A percentile compares a stretch with the other conserved stretches of the same genome.
These are phyloP conservation scores for Oxytropis ochrocephala DNA, from an alignment of 306 rosid genomes.

Conservation along the genomic window DNA sequence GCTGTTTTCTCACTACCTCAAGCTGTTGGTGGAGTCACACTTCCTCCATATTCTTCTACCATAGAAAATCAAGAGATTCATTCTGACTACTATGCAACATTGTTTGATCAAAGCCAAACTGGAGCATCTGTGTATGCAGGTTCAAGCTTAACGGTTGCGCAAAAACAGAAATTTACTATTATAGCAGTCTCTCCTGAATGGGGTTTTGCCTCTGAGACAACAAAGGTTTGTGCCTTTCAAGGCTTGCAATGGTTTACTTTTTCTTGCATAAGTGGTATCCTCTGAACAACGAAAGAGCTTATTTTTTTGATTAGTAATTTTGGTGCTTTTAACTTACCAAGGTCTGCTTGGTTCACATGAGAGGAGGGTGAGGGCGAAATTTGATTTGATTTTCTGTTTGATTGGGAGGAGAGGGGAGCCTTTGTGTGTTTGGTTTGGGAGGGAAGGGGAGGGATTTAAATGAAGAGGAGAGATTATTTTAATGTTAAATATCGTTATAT, in stretches of 20 bases:
- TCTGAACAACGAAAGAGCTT: not conserved
- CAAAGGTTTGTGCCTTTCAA: slow-evolving; percentile 58
- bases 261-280: not conserved
- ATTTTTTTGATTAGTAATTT: slow-evolving; percentile 5
- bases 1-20: slow-evolving; percentile 39
- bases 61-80: slow-evolving; percentile 31
- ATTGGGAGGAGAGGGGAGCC: too few relatives aligned
- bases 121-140: slow-evolving; percentile 40
- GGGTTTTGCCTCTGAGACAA: slow-evolving; percentile 68
- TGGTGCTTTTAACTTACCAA: slow-evolving; percentile 10
- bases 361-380: too few relatives aligned
- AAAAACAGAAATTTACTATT: slow-evolving; percentile 69
- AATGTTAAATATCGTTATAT: too few relatives aligned
- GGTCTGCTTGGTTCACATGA: not conserved
- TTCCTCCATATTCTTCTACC: slow-evolving; percentile 41
- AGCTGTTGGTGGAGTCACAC: slow-evolving; percentile 32
- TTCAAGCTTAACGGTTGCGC: slow-evolving; percentile 62
- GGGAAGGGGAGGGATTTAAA: too few relatives aligned
- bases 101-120: slow-evolving; percentile 44
- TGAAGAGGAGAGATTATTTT: too few relatives aligned
- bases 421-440: too few relatives aligned
- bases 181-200: slow-evolving; percentile 77
- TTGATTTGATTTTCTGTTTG: too few relatives aligned
- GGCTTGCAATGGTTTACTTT: not conserved
- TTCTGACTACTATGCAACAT: slow-evolving; percentile 41